Evolutionary conservation across 139 green algal species (phyloP).

Genomic region (Coelastrella sp.): DNA sequence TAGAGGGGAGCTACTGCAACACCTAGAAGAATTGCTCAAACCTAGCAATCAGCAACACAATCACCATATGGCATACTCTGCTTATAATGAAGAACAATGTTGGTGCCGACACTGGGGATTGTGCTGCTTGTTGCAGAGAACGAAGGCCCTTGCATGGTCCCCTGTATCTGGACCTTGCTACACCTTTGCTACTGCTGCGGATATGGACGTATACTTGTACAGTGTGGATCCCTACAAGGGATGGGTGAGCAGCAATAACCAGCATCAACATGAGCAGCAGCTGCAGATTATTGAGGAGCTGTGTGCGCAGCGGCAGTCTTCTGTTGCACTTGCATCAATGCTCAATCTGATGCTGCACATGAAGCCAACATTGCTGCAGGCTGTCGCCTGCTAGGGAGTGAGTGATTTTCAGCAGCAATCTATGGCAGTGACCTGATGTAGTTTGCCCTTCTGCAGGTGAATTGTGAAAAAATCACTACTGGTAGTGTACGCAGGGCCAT

Average conservation of each 20-base stretch:
- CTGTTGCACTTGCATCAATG: background rate
- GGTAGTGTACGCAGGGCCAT: slow-evolving; percentile 61
- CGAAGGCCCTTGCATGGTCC: slow-evolving; percentile 50
- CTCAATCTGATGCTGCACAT: too few species aligned
- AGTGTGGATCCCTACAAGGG: slow-evolving; percentile 60
- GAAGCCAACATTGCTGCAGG: too few species aligned
- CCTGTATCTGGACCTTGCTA: slow-evolving; percentile 47
- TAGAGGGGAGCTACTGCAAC: background rate
- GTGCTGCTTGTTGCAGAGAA: slow-evolving; percentile 40
- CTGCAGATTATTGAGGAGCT: background rate
- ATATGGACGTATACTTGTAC: slow-evolving; percentile 53
- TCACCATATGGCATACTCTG: background rate
- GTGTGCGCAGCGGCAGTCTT: background rate
- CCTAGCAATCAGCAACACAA: background rate
- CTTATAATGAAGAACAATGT: background rate
- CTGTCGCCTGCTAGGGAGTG: background rate
- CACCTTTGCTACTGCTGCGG: slow-evolving; percentile 55
- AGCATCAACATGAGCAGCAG: background rate
- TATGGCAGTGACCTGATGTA: background rate
- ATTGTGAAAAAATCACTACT: slow-evolving; percentile 51
- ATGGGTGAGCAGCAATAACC: slow-evolving; percentile 33
- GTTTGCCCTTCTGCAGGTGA: background rate
- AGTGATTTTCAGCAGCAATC: background rate
- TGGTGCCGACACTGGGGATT: background rate
- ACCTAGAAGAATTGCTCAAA: background rate